Conservation (phyloP, 805 yeast species). For the Kuraishia capsulata region DNA sequence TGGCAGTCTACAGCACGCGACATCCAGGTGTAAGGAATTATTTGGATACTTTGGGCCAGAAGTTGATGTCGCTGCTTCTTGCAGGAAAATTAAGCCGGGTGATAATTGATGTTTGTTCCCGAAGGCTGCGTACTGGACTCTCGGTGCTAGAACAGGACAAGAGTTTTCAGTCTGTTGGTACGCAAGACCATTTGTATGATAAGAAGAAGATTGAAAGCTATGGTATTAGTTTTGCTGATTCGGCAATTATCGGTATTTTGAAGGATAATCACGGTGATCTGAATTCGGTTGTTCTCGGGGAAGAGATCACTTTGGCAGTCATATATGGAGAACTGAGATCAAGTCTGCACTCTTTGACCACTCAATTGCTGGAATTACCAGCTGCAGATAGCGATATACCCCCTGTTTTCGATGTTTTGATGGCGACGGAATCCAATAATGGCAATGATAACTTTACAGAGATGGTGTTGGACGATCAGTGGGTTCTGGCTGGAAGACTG, state of each 20-base stretch:
- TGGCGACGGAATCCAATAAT: not conserved
- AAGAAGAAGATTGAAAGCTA: constrained; percentile 8
- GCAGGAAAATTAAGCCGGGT: constrained; percentile 15
- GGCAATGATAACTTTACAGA: constrained; percentile 7
- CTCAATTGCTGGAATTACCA: constrained; percentile 4
- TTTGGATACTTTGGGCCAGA: constrained; percentile 21
- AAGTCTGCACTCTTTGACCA: constrained; percentile 14
- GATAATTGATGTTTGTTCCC: constrained; percentile 15
- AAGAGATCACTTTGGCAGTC: constrained; percentile 1
- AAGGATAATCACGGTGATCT: constrained; percentile 5
- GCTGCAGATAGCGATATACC: not conserved
- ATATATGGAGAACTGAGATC: constrained; percentile 17
- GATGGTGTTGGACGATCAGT: constrained; percentile 10
- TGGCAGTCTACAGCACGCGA: constrained; percentile 32
- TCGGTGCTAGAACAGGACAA: not conserved
- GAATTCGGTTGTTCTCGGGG: not conserved
- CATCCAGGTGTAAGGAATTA: constrained; percentile 35
- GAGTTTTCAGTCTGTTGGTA: not conserved
- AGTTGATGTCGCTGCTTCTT: constrained; percentile 10
- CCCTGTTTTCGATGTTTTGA: not conserved
- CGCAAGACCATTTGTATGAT: not conserved
- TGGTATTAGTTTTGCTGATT: constrained; percentile 20
- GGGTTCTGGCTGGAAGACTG: constrained; percentile 13
- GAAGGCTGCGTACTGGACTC: constrained; percentile 1
- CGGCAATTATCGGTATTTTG: constrained; percentile 14